phyloP scores from a whole-genome alignment of 495 filamentous ascomycete genomes.

The Rostrohypoxylon terebratum region DNA sequence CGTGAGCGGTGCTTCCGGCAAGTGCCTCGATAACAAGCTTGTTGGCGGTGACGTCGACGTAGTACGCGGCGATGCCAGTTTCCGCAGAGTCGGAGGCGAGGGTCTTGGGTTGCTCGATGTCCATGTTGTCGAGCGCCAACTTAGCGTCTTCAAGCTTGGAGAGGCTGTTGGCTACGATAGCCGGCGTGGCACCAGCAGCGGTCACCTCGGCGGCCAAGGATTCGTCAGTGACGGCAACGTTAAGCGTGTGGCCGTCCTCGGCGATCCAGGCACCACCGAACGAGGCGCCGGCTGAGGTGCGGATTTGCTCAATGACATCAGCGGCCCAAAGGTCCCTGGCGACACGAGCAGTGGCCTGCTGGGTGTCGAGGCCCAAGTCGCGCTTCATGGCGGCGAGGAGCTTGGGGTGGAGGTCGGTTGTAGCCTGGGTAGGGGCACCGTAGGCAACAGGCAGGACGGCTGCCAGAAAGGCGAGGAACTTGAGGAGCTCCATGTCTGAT shows the following conservation, averaged over 20 bases:
- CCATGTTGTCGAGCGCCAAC: constrained; percentile 42
- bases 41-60: constrained; percentile 45
- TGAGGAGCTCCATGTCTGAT: constrained; percentile 46
- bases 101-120: constrained; percentile 45
- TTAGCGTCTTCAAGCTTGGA: constrained; percentile 48
- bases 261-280: constrained; percentile 47
- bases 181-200: constrained; percentile 44
- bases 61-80: constrained; percentile 43
- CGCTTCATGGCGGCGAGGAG: constrained; percentile 49
- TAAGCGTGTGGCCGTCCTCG: constrained; percentile 42
- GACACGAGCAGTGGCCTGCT: constrained; percentile 45
- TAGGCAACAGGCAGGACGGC: constrained; percentile 45
- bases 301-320: constrained; percentile 44
- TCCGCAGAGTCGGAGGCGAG: constrained; percentile 32
- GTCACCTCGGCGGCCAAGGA: constrained; percentile 41
- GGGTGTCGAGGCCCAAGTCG: constrained; percentile 44
- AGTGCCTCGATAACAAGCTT: constrained; percentile 46
- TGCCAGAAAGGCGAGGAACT: constrained; percentile 46
- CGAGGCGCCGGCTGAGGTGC: constrained; percentile 37
- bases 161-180: constrained; percentile 41
- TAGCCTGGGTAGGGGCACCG: constrained; percentile 42
- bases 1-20: constrained; percentile 42
- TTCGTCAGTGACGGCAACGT: constrained; percentile 42
- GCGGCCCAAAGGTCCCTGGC: constrained; percentile 39
- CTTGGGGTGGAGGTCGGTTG: constrained; percentile 45